phyloP scores from a whole-genome alignment of 164 flowering plant genomes.

The Akebia trifoliata region DNA sequence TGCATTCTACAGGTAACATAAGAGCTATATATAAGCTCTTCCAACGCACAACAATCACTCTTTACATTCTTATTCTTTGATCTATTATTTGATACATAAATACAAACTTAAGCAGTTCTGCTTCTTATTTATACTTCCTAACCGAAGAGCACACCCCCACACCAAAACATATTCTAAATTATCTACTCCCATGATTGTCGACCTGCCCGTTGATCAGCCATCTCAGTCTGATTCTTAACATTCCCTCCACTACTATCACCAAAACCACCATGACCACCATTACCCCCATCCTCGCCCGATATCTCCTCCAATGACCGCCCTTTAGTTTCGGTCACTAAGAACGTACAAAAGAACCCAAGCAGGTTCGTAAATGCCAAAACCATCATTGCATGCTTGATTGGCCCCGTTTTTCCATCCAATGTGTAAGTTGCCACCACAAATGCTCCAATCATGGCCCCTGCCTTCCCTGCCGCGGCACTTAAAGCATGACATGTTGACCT shows the following conservation, averaged over 20 bases:
- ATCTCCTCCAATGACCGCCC: constrained; percentile 57
- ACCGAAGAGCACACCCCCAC: no score
- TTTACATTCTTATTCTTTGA: no score
- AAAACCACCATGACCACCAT: neutral
- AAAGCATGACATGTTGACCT: constrained; percentile 59
- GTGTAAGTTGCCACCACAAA: constrained; percentile 41
- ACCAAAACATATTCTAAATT: no score
- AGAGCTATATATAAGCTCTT: no score
- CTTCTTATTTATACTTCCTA: no score
- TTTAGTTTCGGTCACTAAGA: constrained; percentile 48
- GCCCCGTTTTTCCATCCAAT: neutral
- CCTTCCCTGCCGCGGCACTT: constrained; percentile 55
- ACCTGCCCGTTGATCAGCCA: no score
- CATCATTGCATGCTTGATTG: constrained; percentile 36
- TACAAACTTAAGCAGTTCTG: no score
- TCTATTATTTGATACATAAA: no score
- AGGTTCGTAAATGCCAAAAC: constrained; percentile 37
- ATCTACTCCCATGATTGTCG: no score
- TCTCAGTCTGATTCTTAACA: neutral
- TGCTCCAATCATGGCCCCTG: constrained; percentile 51
- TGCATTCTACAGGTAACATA: no score
- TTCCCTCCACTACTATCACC: neutral
- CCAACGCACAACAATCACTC: no score
- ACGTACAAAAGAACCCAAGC: constrained; percentile 48
- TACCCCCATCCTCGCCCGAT: constrained; percentile 50